These are phyloP conservation scores for Senna siamea DNA, from an alignment of 306 rosid genomes.

Conservation along the genomic window DNA sequence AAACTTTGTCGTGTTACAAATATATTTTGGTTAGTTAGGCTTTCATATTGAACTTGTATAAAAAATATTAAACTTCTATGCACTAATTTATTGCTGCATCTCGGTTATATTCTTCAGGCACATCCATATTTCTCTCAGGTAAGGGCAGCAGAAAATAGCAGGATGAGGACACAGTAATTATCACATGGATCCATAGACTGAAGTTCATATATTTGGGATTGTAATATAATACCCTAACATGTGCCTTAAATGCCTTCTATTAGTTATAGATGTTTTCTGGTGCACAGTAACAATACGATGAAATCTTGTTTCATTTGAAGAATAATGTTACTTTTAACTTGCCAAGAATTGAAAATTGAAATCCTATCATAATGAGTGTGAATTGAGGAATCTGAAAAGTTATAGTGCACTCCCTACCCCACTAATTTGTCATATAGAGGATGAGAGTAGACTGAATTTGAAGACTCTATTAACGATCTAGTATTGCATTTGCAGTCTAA, in stretches of 20 bases:
- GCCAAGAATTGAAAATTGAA: slow-evolving; percentile 16
- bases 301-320: slow-evolving; percentile 29
- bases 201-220: slow-evolving; percentile 46
- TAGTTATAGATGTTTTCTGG: slow-evolving; percentile 30
- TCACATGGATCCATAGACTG: slow-evolving; percentile 32
- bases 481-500: no score
- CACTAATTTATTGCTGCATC: slow-evolving; percentile 18
- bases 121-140: slow-evolving; percentile 87
- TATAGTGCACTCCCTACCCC: no score
- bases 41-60: background rate
- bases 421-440: no score
- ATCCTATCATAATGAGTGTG: background rate
- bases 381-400: no score
- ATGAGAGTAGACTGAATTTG: no score
- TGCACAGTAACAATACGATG: slow-evolving; percentile 31
- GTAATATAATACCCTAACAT: slow-evolving; percentile 40
- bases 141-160: slow-evolving; percentile 89
- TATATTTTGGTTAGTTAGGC: background rate
- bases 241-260: slow-evolving; percentile 16
- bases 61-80: background rate
- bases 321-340: slow-evolving; percentile 7
- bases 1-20: background rate
- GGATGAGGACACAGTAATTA: slow-evolving; percentile 68
- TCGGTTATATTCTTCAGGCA: slow-evolving; percentile 48
- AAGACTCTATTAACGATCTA: no score